Evolutionary conservation across 768 basidiomycete genomes (phyloP).

Genomic region (Cyclocybe aegerita): DNA sequence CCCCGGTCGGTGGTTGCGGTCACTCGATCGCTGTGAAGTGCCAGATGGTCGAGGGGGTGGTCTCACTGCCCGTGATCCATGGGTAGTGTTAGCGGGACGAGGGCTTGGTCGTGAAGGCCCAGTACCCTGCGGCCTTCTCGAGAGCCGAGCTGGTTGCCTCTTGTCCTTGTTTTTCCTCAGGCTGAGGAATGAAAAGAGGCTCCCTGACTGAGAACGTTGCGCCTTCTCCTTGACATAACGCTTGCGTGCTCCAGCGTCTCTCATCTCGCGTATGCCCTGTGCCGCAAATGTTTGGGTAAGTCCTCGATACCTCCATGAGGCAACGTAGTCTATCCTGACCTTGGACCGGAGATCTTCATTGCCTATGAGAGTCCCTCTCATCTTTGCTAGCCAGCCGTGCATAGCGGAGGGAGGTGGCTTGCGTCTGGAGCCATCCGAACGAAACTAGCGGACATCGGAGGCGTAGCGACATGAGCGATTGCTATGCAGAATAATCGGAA

Average conservation of each 20-base stretch:
- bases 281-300: neutral
- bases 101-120: conserved; percentile 8
- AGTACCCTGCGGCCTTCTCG: conserved; percentile 1
- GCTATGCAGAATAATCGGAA: neutral
- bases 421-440: conserved; percentile 42
- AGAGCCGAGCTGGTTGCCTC: conserved; percentile 1
- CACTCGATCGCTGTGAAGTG: conserved; percentile 7
- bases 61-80: conserved; percentile 9
- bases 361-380: conserved; percentile 68
- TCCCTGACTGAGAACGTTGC: neutral
- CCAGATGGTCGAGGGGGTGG: conserved; percentile 13
- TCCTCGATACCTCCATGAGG: neutral
- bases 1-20: conserved; percentile 10
- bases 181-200: neutral
- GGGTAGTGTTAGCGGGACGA: conserved; percentile 7
- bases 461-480: conserved; percentile 1
- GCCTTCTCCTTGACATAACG: conserved; percentile 1
- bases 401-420: conserved; percentile 55
- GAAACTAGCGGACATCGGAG: conserved; percentile 28
- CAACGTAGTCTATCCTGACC: conserved; percentile 24
- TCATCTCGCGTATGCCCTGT: conserved; percentile 73
- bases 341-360: conserved; percentile 56
- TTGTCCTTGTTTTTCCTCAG: neutral
- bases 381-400: conserved; percentile 81
- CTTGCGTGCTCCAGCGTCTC: conserved; percentile 38